Percentiles rank a stretch among this genome's conserved stretches.
These are phyloP conservation scores for Pulveroboletus sp. DNA, from an alignment of 768 basidiomycete species.

Conservation along the genomic window DNA sequence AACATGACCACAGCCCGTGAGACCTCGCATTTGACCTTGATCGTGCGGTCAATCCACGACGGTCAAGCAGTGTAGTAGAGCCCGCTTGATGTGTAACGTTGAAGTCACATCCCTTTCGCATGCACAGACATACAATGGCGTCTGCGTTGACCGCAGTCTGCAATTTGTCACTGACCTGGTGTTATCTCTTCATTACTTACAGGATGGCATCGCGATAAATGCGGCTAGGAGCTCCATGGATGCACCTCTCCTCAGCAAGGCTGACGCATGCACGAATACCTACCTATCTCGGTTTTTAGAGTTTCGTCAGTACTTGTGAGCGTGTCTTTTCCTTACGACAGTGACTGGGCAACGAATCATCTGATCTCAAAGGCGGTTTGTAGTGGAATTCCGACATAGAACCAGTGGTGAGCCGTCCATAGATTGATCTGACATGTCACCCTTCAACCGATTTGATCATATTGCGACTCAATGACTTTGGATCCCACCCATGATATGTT, in stretches of 20 bases:
- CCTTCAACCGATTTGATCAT: background rate
- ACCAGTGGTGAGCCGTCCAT: background rate
- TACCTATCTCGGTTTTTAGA: conserved; percentile 2
- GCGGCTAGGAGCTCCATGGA: background rate
- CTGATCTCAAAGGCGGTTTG: conserved; percentile 2
- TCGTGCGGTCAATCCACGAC: background rate
- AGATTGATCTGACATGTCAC: background rate
- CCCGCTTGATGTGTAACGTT: background rate
- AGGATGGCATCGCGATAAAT: conserved; percentile 1
- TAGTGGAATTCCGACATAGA: background rate
- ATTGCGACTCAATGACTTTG: background rate
- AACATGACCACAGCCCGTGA: background rate
- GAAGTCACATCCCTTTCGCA: background rate
- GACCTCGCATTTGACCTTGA: background rate
- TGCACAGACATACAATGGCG: too few species aligned
- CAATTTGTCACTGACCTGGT: background rate
- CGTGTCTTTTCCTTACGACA: background rate
- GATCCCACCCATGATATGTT: background rate
- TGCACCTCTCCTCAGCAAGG: background rate
- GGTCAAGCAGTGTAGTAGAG: background rate
- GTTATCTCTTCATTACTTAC: background rate
- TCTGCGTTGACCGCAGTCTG: background rate
- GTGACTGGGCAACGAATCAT: background rate
- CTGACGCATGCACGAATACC: conserved; percentile 1
- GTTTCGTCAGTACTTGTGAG: conserved; percentile 6